Evolutionary conservation across 306 rosid genomes (phyloP).

Genomic region (Castanea crenata): DNA sequence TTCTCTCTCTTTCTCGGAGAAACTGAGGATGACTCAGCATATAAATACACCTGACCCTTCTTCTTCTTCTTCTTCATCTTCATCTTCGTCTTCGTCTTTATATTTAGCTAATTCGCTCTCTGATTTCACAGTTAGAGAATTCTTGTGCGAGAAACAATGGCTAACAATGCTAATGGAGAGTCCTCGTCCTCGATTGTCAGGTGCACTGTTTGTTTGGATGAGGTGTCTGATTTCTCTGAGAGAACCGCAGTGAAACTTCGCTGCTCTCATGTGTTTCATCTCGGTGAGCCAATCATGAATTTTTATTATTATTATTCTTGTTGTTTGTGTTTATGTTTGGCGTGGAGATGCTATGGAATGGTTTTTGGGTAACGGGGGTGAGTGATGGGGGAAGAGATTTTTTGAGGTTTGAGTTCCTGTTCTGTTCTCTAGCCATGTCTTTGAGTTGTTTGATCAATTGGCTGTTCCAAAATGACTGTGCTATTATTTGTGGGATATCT

Average conservation of each 20-base stretch:
- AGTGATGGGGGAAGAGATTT: neutral
- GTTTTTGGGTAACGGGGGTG: neutral
- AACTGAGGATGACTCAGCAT: neutral
- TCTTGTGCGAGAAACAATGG: slow-evolving; percentile 3
- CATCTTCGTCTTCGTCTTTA: neutral
- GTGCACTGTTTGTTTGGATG: slow-evolving; percentile 17
- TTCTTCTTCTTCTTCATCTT: neutral
- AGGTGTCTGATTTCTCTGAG: neutral
- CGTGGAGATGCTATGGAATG: neutral
- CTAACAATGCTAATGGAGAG: neutral
- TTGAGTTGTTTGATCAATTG: neutral
- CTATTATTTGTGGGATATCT: too few species aligned
- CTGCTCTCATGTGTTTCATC: slow-evolving; percentile 18
- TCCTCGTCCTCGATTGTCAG: neutral
- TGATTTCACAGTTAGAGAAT: neutral
- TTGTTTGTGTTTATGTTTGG: neutral
- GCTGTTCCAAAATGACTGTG: neutral
- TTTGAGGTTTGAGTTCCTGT: neutral
- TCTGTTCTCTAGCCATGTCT: neutral
- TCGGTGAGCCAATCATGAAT: slow-evolving; percentile 3
- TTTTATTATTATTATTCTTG: neutral
- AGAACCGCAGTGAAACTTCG: slow-evolving; percentile 13
- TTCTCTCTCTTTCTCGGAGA: neutral
- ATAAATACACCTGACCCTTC: neutral
- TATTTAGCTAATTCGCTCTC: neutral